A percentile compares a stretch with the other conserved stretches of the same genome.
phyloP scores from a whole-genome alignment of 2,329 filamentous ascomycete genomes.

The Sphaerostilbella broomeana region DNA sequence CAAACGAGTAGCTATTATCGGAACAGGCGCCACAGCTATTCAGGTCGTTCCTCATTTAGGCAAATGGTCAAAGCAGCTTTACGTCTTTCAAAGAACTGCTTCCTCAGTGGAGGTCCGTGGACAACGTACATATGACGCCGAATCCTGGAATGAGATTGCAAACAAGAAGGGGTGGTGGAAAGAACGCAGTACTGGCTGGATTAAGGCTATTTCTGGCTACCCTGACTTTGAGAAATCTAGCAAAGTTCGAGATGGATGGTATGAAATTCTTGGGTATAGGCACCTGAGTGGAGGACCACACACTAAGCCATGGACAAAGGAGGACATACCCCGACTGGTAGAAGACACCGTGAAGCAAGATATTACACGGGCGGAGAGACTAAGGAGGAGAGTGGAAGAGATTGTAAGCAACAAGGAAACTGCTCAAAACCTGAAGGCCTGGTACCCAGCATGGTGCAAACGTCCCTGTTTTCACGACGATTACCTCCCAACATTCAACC shows the following conservation, averaged over 20 bases:
- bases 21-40: constrained; percentile 44
- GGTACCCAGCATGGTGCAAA: constrained; percentile 59
- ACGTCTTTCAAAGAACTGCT: constrained; percentile 52
- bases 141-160: constrained; percentile 32
- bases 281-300: constrained; percentile 28
- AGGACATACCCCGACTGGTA: constrained; percentile 19
- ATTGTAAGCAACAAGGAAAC: constrained; percentile 46
- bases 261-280: constrained; percentile 27
- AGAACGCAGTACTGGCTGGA: constrained; percentile 26
- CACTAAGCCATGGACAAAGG: constrained; percentile 14
- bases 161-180: constrained; percentile 43
- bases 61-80: constrained; percentile 42
- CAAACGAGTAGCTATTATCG: constrained; percentile 42
- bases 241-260: constrained; percentile 45
- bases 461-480: constrained; percentile 55
- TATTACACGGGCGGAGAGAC: constrained; percentile 32
- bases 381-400: constrained; percentile 41
- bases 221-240: constrained; percentile 33
- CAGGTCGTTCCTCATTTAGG: constrained; percentile 40
- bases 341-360: constrained; percentile 38
- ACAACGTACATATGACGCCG: constrained; percentile 34
- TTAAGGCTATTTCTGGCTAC: constrained; percentile 33
- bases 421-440: constrained; percentile 48
- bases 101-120: constrained; percentile 33
- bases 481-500: constrained; percentile 54